These are phyloP conservation scores for Penicillium expansum DNA, from an alignment of 2,329 filamentous ascomycete genomes.

Conservation along the genomic window DNA sequence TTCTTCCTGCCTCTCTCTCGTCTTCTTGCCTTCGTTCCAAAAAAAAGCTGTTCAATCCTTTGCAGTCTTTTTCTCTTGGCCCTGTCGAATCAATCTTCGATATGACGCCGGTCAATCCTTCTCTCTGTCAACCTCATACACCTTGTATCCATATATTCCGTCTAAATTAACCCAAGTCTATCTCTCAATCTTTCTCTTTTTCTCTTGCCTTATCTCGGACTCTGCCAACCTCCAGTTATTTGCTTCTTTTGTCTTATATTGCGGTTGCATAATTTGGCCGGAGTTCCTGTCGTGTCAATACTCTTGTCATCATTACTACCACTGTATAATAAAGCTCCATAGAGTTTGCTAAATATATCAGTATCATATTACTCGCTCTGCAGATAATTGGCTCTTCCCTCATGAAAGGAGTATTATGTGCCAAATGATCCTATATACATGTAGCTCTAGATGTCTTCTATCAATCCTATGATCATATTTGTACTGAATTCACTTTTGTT, in stretches of 20 bases:
- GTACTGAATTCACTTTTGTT: too few species aligned
- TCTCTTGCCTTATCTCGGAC: background rate
- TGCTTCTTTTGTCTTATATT: conserved; percentile 2
- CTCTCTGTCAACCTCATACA: background rate
- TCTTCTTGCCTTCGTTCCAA: background rate
- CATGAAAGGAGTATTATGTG: background rate
- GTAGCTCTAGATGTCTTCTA: too few species aligned
- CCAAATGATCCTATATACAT: too few species aligned
- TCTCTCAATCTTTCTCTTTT: background rate
- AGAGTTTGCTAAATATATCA: background rate
- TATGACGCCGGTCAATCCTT: conserved; percentile 5
- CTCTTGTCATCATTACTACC: background rate
- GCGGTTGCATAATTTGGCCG: conserved; percentile 9
- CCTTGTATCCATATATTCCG: background rate
- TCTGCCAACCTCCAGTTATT: background rate
- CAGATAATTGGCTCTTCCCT: background rate
- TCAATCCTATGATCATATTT: too few species aligned
- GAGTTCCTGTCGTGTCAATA: conserved; percentile 2
- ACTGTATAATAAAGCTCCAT: background rate
- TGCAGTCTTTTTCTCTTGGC: conserved; percentile 5
- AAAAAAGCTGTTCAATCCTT: conserved; percentile 11
- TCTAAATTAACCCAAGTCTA: background rate
- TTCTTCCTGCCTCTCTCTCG: background rate
- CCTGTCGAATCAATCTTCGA: background rate
- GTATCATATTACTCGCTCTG: background rate